Base-by-base conservation (phyloP, 1,284 basidiomycete species). In the Tremellales sp. region DNA sequence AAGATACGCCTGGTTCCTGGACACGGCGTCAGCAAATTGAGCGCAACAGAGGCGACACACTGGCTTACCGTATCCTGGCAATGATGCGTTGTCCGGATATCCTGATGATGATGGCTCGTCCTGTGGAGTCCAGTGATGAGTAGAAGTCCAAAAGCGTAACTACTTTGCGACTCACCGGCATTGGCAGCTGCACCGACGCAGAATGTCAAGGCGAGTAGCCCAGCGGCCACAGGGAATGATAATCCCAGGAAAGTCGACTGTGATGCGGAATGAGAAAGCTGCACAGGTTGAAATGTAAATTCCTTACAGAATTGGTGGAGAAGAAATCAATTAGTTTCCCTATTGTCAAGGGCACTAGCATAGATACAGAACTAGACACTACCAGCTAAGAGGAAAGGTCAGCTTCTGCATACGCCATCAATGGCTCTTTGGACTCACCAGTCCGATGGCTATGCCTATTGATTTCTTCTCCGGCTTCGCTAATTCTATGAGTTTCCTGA, bases 261-360 rank as follows among this genome's bases (percentile, higher is more conserved):
- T 3, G 40, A 34, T 40, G 5, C n/a, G 16, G 21, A 40, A 28
- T 38, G 21, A 34, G 27, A 28, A 19, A 24, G 16, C 16, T 8
- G 18, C 22, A 24, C 19, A 10, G 36, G 22, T 24, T 46, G 36
- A 5, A 26, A 16, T 16, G 16, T 16, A 25, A 14, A 3, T 22
- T 33, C 77, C 84, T 59, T 63, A 89, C 87, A 27, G 84, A 82
- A 61, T 79, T 78, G 3, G 81, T 74, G 1, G 88, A 84, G 72
- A 93, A 95, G 70, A 87, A 91, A 72, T 94, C 91, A 53, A 95
- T 94, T 40, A 95, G 77, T 67, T 83, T 87, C 21, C 91, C 92
- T 58, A 94, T 84, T 1, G 89, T 88, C 59, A 94, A 81, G 0
- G 92, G 92, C 9, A 95, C 80, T 51, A 85, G 85, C 81, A 97